phyloP scores from a whole-genome alignment of 2,329 filamentous ascomycete genomes.

The Pseudogymnoascus sp. region DNA sequence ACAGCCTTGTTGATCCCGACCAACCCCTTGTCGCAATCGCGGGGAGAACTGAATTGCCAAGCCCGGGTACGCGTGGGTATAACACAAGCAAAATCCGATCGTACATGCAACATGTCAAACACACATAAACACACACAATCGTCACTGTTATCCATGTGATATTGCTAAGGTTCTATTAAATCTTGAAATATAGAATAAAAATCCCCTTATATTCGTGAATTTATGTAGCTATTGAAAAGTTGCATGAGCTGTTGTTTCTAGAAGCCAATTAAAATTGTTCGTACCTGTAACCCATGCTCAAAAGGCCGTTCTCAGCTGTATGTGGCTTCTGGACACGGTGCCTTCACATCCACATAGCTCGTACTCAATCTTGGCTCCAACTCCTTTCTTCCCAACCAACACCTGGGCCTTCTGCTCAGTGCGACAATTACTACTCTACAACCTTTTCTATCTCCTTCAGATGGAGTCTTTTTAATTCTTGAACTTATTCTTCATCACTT shows the following conservation, averaged over 20 bases:
- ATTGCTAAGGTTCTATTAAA: neutral
- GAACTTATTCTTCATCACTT: conserved; percentile 1
- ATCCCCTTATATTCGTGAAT: neutral
- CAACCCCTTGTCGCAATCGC: neutral
- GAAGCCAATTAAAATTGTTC: conserved; percentile 4
- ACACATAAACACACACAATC: neutral
- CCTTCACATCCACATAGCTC: conserved; percentile 6
- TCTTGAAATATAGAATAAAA: neutral
- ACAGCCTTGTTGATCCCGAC: conserved; percentile 6
- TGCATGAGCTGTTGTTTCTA: neutral
- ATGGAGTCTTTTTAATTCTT: conserved; percentile 8
- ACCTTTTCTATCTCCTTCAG: neutral
- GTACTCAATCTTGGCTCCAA: conserved; percentile 5
- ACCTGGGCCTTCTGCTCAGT: neutral
- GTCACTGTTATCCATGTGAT: neutral
- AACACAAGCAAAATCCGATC: neutral
- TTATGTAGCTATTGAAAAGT: neutral
- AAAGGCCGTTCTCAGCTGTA: neutral
- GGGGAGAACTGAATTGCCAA: neutral
- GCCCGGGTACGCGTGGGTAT: neutral
- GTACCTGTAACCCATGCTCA: neutral
- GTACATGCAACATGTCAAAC: neutral
- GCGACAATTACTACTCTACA: neutral
- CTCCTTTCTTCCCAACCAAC: conserved; percentile 4
- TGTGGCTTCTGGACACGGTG: conserved; percentile 3